A percentile compares a stretch with the other conserved stretches of the same genome.
Conservation (phyloP, 257 asterid genomes). For the Eucommia ulmoides region DNA sequence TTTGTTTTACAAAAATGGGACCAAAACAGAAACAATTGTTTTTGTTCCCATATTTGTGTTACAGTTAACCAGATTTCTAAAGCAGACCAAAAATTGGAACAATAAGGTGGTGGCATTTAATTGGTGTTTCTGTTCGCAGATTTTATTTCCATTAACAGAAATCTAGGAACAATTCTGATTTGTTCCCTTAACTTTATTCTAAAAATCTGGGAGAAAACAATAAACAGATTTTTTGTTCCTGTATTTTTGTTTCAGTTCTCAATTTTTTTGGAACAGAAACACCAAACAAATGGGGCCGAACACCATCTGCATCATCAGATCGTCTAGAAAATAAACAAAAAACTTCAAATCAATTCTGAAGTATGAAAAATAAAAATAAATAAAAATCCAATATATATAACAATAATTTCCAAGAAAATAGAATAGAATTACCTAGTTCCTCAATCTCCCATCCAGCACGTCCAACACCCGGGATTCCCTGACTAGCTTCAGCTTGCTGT, state of each 20-base stretch:
- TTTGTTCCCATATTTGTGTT: too few species aligned
- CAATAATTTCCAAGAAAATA: neutral
- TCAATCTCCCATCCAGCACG: slow-evolving; percentile 99
- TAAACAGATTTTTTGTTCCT: neutral
- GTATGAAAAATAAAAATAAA: neutral
- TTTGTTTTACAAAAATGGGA: neutral
- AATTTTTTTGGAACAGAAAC: neutral
- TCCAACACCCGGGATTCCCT: slow-evolving; percentile 69
- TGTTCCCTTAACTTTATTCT: neutral
- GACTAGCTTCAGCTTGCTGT: slow-evolving; percentile 58
- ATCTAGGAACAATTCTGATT: neutral
- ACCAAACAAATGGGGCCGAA: neutral
- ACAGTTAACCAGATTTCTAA: neutral
- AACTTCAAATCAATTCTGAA: neutral
- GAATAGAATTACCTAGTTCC: slow-evolving; percentile 47
- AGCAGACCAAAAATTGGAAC: neutral
- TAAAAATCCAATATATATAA: neutral
- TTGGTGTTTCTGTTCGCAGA: neutral
- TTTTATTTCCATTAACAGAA: neutral
- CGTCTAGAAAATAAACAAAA: neutral
- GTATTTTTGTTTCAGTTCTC: neutral
- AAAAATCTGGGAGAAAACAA: neutral
- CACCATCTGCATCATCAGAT: neutral
- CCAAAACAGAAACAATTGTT: neutral
- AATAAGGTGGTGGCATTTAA: neutral